phyloP scores from a whole-genome alignment of 257 asterid species.

The Penstemon davidsonii region DNA sequence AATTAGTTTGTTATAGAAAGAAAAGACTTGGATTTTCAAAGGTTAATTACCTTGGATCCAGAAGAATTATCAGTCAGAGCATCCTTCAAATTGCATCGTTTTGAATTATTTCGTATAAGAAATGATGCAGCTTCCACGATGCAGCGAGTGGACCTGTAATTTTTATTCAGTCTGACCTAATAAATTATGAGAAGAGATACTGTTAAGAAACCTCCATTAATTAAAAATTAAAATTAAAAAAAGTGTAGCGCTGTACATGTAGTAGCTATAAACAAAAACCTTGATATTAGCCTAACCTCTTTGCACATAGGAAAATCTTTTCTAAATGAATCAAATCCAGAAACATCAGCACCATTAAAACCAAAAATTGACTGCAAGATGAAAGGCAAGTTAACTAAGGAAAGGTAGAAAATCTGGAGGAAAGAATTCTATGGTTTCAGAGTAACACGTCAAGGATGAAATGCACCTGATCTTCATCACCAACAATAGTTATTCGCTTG shows the following conservation, averaged over 20 bases:
- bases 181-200: constrained; percentile 29
- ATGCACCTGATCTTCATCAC: constrained; percentile 96
- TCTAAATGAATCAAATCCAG: constrained; percentile 91
- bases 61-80: constrained; percentile 74
- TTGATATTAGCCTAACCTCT: constrained; percentile 64
- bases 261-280: constrained; percentile 15
- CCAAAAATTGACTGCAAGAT: constrained; percentile 84
- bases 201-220: constrained; percentile 21
- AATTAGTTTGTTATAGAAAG: constrained; percentile 24
- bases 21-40: constrained; percentile 12
- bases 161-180: constrained; percentile 83
- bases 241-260: constrained; percentile 17
- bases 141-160: constrained; percentile 90
- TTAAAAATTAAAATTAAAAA: neutral
- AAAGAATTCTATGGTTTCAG: constrained; percentile 20
- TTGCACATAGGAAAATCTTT: constrained; percentile 81
- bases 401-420: constrained; percentile 24
- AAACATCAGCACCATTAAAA: constrained; percentile 89
- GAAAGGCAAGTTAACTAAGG: constrained; percentile 21
- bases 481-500: constrained; percentile 81
- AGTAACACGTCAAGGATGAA: constrained; percentile 28
- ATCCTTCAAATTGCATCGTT: constrained; percentile 67
- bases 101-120: constrained; percentile 73
- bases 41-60: constrained; percentile 73
- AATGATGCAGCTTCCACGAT: constrained; percentile 91